Conservation (phyloP, 352 stramenopile genomes). For the Globisporangium barbulae region DNA sequence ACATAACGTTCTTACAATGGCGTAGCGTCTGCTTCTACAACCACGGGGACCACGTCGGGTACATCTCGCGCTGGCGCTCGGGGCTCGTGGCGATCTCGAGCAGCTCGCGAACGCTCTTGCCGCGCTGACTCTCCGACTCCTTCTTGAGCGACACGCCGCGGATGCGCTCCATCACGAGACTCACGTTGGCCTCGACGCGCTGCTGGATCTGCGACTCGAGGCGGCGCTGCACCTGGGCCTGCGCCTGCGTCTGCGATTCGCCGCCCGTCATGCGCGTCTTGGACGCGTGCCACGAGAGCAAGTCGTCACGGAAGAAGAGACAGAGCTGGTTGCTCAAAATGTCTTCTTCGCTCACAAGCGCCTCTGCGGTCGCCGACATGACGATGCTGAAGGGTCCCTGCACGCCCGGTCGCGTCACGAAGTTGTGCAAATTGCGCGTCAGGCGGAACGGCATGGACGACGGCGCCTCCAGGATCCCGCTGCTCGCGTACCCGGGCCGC, state of each 20-base stretch:
- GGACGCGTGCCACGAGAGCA: slow-evolving; percentile 85
- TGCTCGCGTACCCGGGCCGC: slow-evolving; percentile 80
- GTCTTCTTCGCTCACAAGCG: slow-evolving; percentile 80
- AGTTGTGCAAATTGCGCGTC: slow-evolving; percentile 87
- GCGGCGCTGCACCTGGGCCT: slow-evolving; percentile 42
- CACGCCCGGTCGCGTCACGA: slow-evolving; percentile 81
- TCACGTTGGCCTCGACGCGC: slow-evolving; percentile 84
- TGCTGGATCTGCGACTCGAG: slow-evolving; percentile 81
- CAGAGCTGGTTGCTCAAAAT: slow-evolving; percentile 84
- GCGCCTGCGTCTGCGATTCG: slow-evolving; percentile 22
- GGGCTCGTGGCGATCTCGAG: slow-evolving; percentile 79
- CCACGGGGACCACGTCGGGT: slow-evolving; percentile 86
- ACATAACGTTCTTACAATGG: slow-evolving; percentile 1
- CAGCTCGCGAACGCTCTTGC: slow-evolving; percentile 77
- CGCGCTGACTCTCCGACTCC: slow-evolving; percentile 52
- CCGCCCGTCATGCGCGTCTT: slow-evolving; percentile 61
- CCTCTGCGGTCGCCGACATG: slow-evolving; percentile 79
- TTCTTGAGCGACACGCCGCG: slow-evolving; percentile 78
- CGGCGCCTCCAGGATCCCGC: slow-evolving; percentile 72
- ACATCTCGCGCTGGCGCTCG: slow-evolving; percentile 83
- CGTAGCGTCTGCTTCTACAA: slow-evolving; percentile 35
- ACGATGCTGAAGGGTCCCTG: slow-evolving; percentile 83
- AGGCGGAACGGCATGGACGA: slow-evolving; percentile 88
- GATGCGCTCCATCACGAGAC: slow-evolving; percentile 77
- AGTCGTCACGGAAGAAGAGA: slow-evolving; percentile 86